Evolutionary conservation across 345 rosid species (phyloP).

Genomic region (Citrus sp.): DNA sequence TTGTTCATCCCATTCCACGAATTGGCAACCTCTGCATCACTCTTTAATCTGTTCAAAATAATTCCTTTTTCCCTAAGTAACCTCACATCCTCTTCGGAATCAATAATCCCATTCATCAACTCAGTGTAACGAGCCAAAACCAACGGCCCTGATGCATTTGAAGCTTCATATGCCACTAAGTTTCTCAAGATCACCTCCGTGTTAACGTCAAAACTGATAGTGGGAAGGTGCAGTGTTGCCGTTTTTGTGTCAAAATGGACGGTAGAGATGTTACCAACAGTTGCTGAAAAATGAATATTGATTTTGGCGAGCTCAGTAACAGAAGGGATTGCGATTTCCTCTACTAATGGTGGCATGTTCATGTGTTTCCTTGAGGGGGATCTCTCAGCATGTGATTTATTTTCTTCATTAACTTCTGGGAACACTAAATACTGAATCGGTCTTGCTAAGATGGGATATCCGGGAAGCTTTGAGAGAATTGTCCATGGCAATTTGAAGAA

Average conservation of each 20-base stretch:
- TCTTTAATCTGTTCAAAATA: slow-evolving; percentile 55
- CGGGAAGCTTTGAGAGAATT: slow-evolving; percentile 51
- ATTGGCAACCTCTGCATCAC: slow-evolving; percentile 65
- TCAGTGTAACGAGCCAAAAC: slow-evolving; percentile 61
- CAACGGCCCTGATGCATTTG: slow-evolving; percentile 28
- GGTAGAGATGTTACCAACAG: slow-evolving; percentile 11
- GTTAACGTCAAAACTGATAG: slow-evolving; percentile 53
- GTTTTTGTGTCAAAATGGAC: slow-evolving; percentile 43
- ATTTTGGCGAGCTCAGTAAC: slow-evolving; percentile 50
- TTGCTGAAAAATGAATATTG: slow-evolving; percentile 44
- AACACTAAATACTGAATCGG: slow-evolving; percentile 24
- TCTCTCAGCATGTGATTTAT: slow-evolving; percentile 8
- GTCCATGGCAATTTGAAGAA: slow-evolving; percentile 46
- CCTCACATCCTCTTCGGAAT: slow-evolving; percentile 58
- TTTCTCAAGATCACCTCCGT: slow-evolving; percentile 63
- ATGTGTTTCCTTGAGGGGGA: background rate
- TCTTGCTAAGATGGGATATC: slow-evolving; percentile 32
- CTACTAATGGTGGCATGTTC: slow-evolving; percentile 49
- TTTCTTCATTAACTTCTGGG: slow-evolving; percentile 8
- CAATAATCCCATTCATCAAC: slow-evolving; percentile 73
- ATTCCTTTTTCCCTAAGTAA: slow-evolving; percentile 66
- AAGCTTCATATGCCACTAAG: slow-evolving; percentile 74
- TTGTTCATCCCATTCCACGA: slow-evolving; percentile 86
- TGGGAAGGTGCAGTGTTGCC: slow-evolving; percentile 45
- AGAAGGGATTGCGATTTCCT: slow-evolving; percentile 75